Evolutionary conservation across 352 stramenopile species (phyloP), one percentile per base, ranked within the genome.

Genomic region (Pythium rishiriense): DNA sequence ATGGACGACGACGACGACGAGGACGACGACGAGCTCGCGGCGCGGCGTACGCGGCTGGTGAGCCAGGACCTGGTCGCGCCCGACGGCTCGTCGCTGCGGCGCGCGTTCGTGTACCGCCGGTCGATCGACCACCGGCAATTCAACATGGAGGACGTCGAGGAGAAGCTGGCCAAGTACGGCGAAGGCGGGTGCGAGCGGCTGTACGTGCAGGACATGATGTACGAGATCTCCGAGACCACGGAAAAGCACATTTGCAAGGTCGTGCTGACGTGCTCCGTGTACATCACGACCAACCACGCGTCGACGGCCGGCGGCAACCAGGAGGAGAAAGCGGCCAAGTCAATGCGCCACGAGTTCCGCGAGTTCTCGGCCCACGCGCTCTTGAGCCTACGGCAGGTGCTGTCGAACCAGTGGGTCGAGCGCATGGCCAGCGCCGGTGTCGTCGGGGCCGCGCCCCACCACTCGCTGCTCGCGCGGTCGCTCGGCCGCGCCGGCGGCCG

Each of bases 81-180:
- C n/a, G 74, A 77, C 61, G 59, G 59, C 39, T 60, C 49, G 54
- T 58, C 64, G 12, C 54, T 69, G 37, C 64, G 69, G 1, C 75
- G 76, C n/a, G 84, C 76, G 14, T 90, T 86, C 61, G 74, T 93
- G 45, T 93, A 93, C 67, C 80, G 84, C 1, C 78, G 84, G 45
- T 93, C 81, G 6, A 73, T 91, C n/a, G 83, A 88, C 37, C 75
- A 84, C 37, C 59, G 71, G 17, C 58, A 87, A 4, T 85, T 74
- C 47, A 73, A 73, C 50, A 73, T 74, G 55, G 64, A 71, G 17
- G 68, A 68, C 39, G 73, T 77, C 70, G 64, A 86, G 56, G 64
- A 79, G 43, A 63, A 72, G 62, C 51, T 90, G 68, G 39, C 58
- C 37, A 73, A 87, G 54, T 76, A 76, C 42, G 74, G 76, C 54